phyloP scores from a whole-genome alignment of 1,139 yeast genomes.

The Suhomyces atakaporum region DNA sequence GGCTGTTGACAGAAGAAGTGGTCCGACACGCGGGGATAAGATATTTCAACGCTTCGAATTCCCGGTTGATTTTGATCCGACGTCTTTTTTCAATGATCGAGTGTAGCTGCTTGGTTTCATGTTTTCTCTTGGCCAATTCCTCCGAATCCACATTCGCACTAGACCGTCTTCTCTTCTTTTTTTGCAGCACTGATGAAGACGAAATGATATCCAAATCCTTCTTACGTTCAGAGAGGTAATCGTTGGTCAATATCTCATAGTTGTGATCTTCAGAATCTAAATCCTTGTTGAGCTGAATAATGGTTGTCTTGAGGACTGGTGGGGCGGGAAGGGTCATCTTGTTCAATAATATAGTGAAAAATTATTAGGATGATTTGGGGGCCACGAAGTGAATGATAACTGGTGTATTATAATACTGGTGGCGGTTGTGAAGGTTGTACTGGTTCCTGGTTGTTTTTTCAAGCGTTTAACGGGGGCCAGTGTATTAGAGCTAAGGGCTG shows the following conservation, averaged over 20 bases:
- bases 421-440: too few relatives aligned
- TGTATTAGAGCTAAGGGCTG: too few relatives aligned
- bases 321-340: slow-evolving; percentile 48
- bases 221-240: slow-evolving; percentile 21
- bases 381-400: too few relatives aligned
- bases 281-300: slow-evolving; percentile 57
- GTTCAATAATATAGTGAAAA: too few relatives aligned
- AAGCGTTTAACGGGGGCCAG: too few relatives aligned
- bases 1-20: slow-evolving; percentile 23
- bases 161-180: slow-evolving; percentile 51
- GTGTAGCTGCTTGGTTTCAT: slow-evolving; percentile 66
- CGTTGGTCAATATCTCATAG: slow-evolving; percentile 46
- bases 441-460: too few relatives aligned
- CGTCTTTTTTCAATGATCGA: slow-evolving; percentile 80
- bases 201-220: slow-evolving; percentile 9
- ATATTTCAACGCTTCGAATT: slow-evolving; percentile 77
- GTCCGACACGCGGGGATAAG: slow-evolving; percentile 76
- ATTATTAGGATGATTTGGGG: too few relatives aligned
- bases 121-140: slow-evolving; percentile 55
- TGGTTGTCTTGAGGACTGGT: slow-evolving; percentile 63
- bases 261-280: slow-evolving; percentile 44
- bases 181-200: slow-evolving; percentile 12
- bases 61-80: slow-evolving; percentile 75
- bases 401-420: too few relatives aligned
- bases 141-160: slow-evolving; percentile 50